A percentile compares a stretch with the other conserved stretches of the same genome.
Conservation (phyloP, 495 filamentous ascomycete genomes). For the Hypoxylon subgilvum region DNA sequence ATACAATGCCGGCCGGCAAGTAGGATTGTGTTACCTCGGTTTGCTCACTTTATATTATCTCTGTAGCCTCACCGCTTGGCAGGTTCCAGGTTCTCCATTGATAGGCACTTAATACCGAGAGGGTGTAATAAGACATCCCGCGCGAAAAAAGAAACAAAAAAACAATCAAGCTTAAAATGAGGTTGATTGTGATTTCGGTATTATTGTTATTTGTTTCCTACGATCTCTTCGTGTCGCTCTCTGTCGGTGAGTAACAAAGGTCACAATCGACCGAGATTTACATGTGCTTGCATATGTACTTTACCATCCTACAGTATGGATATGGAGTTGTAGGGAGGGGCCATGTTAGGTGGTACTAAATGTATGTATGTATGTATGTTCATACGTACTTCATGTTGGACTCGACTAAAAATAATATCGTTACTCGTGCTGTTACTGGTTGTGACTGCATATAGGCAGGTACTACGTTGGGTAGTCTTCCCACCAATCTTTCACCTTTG, state of each 20-base stretch:
- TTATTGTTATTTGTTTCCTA: not conserved
- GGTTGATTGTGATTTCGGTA: no score
- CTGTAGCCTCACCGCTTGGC: conserved; percentile 25
- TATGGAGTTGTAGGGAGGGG: no score
- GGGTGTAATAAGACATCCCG: conserved; percentile 6
- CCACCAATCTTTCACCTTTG: not conserved
- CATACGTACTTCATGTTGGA: no score
- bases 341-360: no score
- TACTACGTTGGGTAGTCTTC: no score
- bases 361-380: no score
- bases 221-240: not conserved
- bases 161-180: no score
- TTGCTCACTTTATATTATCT: conserved; percentile 15
- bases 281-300: no score
- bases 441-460: no score
- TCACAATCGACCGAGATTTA: no score
- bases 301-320: no score
- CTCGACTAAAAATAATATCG: conserved; percentile 4
- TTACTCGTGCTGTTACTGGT: not conserved
- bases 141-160: not conserved
- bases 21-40: conserved; percentile 7
- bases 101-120: conserved; percentile 9
- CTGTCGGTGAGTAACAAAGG: not conserved
- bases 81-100: no score
- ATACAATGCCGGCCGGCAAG: not conserved